These are phyloP conservation scores for Clavariopsis aquatica DNA, from an alignment of 495 filamentous ascomycete species.

Conservation along the genomic window DNA sequence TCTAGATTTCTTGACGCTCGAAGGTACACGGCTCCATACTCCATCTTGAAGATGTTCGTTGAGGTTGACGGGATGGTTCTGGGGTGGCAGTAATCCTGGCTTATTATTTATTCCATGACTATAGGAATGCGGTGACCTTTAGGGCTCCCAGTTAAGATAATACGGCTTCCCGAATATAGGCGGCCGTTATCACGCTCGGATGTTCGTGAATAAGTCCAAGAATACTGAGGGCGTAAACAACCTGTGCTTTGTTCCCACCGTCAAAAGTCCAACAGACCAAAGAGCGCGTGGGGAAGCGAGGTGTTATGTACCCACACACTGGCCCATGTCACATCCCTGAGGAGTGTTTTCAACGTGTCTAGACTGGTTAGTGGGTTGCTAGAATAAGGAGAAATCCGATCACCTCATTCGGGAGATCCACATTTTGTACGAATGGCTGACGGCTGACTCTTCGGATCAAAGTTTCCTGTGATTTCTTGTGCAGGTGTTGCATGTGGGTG, in stretches of 20 bases:
- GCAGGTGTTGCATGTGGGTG: neutral
- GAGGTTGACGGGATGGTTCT: neutral
- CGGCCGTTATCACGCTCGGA: neutral
- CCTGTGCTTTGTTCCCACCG: neutral
- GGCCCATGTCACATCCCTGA: neutral
- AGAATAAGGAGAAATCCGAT: neutral
- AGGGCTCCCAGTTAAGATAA: neutral
- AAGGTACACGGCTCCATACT: conserved; percentile 23
- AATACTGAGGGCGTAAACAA: neutral
- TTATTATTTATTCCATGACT: neutral
- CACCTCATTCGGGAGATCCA: conserved; percentile 1
- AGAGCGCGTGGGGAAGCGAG: neutral
- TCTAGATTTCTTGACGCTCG: conserved; percentile 1
- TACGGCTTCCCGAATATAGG: neutral
- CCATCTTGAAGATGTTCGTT: neutral
- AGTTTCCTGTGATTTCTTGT: neutral
- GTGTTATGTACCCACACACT: neutral
- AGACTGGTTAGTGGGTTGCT: neutral
- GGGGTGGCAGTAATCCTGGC: neutral
- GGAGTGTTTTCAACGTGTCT: neutral
- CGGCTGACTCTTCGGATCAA: neutral
- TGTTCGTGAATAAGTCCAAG: neutral
- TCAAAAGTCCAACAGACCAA: neutral
- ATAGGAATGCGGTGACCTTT: neutral
- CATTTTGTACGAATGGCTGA: neutral